These are phyloP conservation scores for Termitomyces sp. DNA, from an alignment of 1,284 basidiomycete species.

Conservation along the genomic window DNA sequence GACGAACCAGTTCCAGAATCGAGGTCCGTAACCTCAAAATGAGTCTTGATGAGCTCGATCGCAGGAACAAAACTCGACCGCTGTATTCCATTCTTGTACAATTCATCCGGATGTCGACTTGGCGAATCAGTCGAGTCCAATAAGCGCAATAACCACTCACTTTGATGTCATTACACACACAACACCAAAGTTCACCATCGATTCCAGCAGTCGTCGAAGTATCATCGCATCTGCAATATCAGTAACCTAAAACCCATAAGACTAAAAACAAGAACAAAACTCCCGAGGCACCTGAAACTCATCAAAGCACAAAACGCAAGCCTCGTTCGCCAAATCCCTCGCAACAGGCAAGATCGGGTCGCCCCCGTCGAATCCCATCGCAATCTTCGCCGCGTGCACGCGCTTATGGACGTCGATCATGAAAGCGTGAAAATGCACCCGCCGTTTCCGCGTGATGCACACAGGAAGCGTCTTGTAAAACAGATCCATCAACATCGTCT, in stretches of 20 bases:
- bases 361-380: conserved; percentile 63
- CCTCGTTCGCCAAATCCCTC: conserved; percentile 81
- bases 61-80: conserved; percentile 94
- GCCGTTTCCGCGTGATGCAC: conserved; percentile 70
- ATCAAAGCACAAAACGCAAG: conserved; percentile 91
- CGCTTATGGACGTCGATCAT: conserved; percentile 99
- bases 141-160: conserved; percentile 38
- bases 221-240: conserved; percentile 99
- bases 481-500: conserved; percentile 99
- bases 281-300: conserved; percentile 82
- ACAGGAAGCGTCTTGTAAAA: conserved; percentile 88
- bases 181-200: conserved; percentile 83
- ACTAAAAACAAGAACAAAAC: neutral
- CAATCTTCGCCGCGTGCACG: conserved; percentile 73
- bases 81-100: conserved; percentile 99
- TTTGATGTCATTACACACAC: conserved; percentile 97
- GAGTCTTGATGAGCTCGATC: conserved; percentile 88
- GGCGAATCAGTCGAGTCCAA: neutral
- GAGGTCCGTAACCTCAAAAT: conserved; percentile 85
- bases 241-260: conserved; percentile 59
- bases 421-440: conserved; percentile 97
- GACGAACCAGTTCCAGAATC: conserved; percentile 85
- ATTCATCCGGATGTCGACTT: conserved; percentile 94
- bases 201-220: conserved; percentile 83
- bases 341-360: conserved; percentile 91